Conservation (phyloP, 148 eudicot genomes). For the Polygonum maritimum region DNA sequence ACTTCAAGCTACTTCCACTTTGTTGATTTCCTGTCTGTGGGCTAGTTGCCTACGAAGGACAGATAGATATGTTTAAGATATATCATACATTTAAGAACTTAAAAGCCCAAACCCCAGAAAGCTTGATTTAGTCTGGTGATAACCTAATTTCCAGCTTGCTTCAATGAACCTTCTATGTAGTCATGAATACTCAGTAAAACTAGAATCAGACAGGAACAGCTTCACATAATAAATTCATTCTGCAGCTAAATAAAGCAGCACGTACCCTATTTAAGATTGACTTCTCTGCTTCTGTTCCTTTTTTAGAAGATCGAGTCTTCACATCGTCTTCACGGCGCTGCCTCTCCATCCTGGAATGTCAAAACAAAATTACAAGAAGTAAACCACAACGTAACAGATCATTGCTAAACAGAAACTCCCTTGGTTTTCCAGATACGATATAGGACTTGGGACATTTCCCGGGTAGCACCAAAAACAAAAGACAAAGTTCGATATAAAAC, state of each 20-base stretch:
- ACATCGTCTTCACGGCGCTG: conserved; percentile 91
- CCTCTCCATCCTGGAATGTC: conserved; percentile 81
- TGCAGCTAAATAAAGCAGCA: neutral
- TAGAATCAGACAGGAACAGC: neutral
- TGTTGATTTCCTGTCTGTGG: conserved; percentile 87
- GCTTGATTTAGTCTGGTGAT: neutral
- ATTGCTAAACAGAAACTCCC: neutral
- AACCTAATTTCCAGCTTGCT: neutral
- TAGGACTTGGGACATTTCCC: neutral
- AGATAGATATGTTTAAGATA: neutral
- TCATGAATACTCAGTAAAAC: neutral
- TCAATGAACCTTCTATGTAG: neutral
- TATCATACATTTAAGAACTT: neutral
- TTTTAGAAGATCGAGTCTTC: conserved; percentile 71
- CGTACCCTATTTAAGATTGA: conserved; percentile 74
- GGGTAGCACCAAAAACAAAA: neutral
- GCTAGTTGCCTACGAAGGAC: conserved; percentile 59
- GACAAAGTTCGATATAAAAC: neutral
- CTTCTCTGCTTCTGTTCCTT: conserved; percentile 62
- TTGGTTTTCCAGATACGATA: neutral
- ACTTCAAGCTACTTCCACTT: conserved; percentile 69
- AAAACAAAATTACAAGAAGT: neutral
- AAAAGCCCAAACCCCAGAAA: neutral
- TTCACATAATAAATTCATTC: neutral
- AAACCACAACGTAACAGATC: neutral